Base-by-base conservation (phyloP, 2,329 filamentous ascomycete species). In the Gaeumannomyces tritici region DNA sequence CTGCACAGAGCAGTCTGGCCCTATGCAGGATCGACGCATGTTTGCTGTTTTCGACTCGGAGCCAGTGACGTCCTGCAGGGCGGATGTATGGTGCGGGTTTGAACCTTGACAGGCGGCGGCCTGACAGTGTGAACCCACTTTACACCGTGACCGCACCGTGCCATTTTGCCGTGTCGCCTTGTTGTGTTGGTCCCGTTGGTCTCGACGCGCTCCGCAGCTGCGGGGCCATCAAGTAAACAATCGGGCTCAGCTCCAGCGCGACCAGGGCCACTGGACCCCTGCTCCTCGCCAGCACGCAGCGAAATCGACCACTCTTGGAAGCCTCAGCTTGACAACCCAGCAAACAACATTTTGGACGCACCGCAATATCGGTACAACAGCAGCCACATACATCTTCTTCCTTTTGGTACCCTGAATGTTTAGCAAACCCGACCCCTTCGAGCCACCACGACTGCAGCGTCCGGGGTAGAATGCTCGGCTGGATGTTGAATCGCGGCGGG, bases 401-500 rank as follows among this genome's bases (percentile, higher is more conserved):
- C 11, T n/a, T n/a, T 51, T n/a, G 6, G 42, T n/a, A 21, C 42
- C 21, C 42, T 51, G 42, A 18, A 51, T 51, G 42, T 51, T 51
- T 51, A 51, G 42, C 42, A n/a, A 51, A 2, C 42, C 11, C 9
- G 1, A 51, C 11, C 42, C 13, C 15, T 15, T 15, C 15, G 33
- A 15, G 33, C 33, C 33, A 35, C 33, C 2, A 35, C 33, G 33
- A 35, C 42, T 18, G n/a, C 42, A 13, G n/a, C 18, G 42, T 51
- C 42, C 42, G 21, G 18, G 59, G 31, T 63, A 68, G 54, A 42
- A 86, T 86, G 83, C 76, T 86, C 64, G 82, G 83, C 66, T 86
- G 83, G 83, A 82, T 84, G 74, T 72, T 86, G 67, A 82, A 78
- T 69, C 78, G 74, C 70, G 74, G 76, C 55, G 69, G 77, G 63